Conservation (phyloP, 2,329 filamentous ascomycete species). For the Aspergillus alliaceus region DNA sequence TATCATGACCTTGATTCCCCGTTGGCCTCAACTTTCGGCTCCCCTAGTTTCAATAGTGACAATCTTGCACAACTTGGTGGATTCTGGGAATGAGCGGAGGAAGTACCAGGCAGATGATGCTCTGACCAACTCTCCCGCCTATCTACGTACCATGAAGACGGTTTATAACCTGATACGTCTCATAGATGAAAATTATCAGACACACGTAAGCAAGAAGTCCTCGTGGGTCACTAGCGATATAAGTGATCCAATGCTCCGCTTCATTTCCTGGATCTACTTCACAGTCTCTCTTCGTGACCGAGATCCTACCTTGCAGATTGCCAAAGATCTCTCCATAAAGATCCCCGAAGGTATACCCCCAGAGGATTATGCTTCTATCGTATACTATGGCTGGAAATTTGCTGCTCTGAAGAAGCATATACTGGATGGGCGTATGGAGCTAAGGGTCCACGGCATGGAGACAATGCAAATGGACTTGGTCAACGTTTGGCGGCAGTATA, state of each 20-base stretch:
- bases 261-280: constrained; percentile 32
- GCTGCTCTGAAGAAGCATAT: constrained; percentile 69
- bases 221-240: constrained; percentile 44
- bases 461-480: constrained; percentile 72
- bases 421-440: constrained; percentile 83
- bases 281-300: constrained; percentile 30
- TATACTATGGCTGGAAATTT: constrained; percentile 65
- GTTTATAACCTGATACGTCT: constrained; percentile 31
- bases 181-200: constrained; percentile 39
- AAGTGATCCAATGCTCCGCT: constrained; percentile 37
- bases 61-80: constrained; percentile 28
- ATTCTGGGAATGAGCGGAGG: constrained; percentile 29
- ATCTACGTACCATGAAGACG: constrained; percentile 18
- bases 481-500: constrained; percentile 60
- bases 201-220: constrained; percentile 43
- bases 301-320: constrained; percentile 34
- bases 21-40: constrained; percentile 27
- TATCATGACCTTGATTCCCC: constrained; percentile 29
- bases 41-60: constrained; percentile 23
- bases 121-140: constrained; percentile 17
- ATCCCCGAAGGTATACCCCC: constrained; percentile 28
- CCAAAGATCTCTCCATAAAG: constrained; percentile 36
- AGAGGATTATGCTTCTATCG: constrained; percentile 34
- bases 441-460: constrained; percentile 77
- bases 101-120: constrained; percentile 22